Conservation (phyloP, 1,284 basidiomycete genomes). For the Ceratobasidium sp. region DNA sequence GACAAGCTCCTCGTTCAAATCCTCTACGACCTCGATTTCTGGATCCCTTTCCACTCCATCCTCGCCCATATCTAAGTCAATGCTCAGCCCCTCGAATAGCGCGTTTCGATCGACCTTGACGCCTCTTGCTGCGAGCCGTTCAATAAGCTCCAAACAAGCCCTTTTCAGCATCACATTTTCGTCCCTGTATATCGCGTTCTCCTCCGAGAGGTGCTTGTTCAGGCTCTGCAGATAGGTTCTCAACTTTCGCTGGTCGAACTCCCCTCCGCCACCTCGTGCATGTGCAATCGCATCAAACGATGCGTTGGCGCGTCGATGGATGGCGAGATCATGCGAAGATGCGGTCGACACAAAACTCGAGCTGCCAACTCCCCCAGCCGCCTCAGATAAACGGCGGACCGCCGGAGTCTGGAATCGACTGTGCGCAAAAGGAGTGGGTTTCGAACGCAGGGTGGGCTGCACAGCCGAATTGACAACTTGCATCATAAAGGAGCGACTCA, state of each 20-base stretch:
- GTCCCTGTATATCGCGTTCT: conserved; percentile 63
- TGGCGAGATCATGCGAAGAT: conserved; percentile 83
- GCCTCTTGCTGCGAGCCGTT: conserved; percentile 19
- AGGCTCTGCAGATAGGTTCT: conserved; percentile 82
- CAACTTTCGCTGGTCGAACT: conserved; percentile 82
- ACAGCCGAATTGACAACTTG: conserved; percentile 28
- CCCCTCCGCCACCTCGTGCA: conserved; percentile 61
- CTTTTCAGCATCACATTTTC: conserved; percentile 48
- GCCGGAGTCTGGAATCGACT: conserved; percentile 34
- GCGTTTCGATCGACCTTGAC: conserved; percentile 28
- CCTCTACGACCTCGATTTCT: conserved; percentile 32
- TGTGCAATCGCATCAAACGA: conserved; percentile 81
- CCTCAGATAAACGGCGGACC: conserved; percentile 28
- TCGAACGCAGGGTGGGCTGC: conserved; percentile 26
- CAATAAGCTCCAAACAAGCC: conserved; percentile 30
- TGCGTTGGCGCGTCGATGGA: conserved; percentile 78
- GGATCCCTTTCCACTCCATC: conserved; percentile 49
- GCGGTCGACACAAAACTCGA: conserved; percentile 69
- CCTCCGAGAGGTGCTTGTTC: conserved; percentile 79
- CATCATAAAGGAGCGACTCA: conserved; percentile 38
- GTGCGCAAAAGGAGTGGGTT: conserved; percentile 19
- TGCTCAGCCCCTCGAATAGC: background rate
- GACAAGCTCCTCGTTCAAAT: conserved; percentile 21
- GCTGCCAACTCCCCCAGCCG: conserved; percentile 18
- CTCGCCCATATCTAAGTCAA: conserved; percentile 57